phyloP scores from a whole-genome alignment of 2,329 filamentous ascomycete species.

The Pezicula rhizophila region DNA sequence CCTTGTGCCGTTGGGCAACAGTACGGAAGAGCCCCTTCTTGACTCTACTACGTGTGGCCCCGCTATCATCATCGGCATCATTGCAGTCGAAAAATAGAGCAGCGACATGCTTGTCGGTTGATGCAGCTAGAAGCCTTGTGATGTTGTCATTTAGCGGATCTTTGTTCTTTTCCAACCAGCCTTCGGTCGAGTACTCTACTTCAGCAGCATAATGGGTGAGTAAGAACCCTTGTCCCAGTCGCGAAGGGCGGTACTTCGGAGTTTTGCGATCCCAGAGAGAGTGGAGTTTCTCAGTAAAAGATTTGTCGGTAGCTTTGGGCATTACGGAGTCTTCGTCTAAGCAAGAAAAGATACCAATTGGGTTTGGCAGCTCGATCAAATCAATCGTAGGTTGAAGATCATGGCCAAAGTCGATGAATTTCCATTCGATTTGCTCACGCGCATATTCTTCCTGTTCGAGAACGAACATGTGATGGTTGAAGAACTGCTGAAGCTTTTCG shows the following conservation, averaged over 20 bases:
- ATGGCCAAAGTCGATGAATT: slow-evolving; percentile 97
- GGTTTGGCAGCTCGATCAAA: slow-evolving; percentile 90
- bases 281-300: slow-evolving; percentile 97
- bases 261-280: slow-evolving; percentile 95
- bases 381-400: slow-evolving; percentile 97
- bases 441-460: slow-evolving; percentile 98
- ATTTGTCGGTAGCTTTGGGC: slow-evolving; percentile 96
- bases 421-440: slow-evolving; percentile 96
- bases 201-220: slow-evolving; percentile 97
- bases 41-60: slow-evolving; percentile 68
- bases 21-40: slow-evolving; percentile 98
- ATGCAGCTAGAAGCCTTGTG: slow-evolving; percentile 78
- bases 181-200: slow-evolving; percentile 91
- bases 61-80: slow-evolving; percentile 68
- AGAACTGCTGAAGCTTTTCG: slow-evolving; percentile 98
- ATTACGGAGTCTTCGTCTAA: slow-evolving; percentile 97
- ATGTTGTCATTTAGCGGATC: slow-evolving; percentile 97
- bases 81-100: slow-evolving; percentile 83
- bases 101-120: slow-evolving; percentile 76
- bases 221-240: slow-evolving; percentile 86
- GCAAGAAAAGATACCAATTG: slow-evolving; percentile 97
- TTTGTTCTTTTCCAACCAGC: slow-evolving; percentile 98
- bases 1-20: slow-evolving; percentile 93
- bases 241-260: slow-evolving; percentile 82
- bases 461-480: slow-evolving; percentile 99